Base-by-base conservation (phyloP, 768 basidiomycete species). In the Gyrodon lividus region DNA sequence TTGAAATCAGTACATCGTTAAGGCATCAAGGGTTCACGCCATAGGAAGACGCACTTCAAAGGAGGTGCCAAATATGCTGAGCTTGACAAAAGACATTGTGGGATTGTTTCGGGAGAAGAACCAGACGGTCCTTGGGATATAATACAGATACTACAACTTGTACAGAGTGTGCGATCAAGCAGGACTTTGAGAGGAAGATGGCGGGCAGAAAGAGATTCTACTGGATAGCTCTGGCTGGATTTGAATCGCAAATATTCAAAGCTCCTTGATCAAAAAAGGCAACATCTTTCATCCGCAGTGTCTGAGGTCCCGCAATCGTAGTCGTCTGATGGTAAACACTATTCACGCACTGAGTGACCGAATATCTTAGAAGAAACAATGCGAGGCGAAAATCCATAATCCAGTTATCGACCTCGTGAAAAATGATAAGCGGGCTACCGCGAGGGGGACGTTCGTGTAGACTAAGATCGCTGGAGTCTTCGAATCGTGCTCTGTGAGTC, bases 61-160 rank as follows among this genome's bases (percentile, higher is more conserved):
- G 48, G 95, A 97, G 57, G 96, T 99, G 42, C 94, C 95, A 63
- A 98, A 98, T 74, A 98, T 98, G 74, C 87, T 90, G 64, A 98
- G 90, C 75, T 98, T 98, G 65, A 98, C 94, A 61, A 97, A 97
- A 48, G 91, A 93, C 91, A 93, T 92, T 48, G 47, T 48, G 50
- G 40, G 51, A 40, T 44, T 20, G 10, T 30, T 40, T 43, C 24
- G 28, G 33, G 41, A 43, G 46, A 23, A 51, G 44, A 51, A 41
- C 49, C 7, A 30, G 8, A 16, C 20, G n/a, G 26, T 31, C 43
- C 23, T 34, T 14, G 33, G 41, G 22, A 24, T 13, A 30, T n/a
- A 35, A 20, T 30, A 40, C 48, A 33, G 30, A 40, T 5, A 14
- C 12, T 28, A 35, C n/a, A 24, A 23, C 35, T 6, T 31, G 37